Evolutionary conservation across 345 rosid genomes (phyloP).

Genomic region (Arabis hirsuta): DNA sequence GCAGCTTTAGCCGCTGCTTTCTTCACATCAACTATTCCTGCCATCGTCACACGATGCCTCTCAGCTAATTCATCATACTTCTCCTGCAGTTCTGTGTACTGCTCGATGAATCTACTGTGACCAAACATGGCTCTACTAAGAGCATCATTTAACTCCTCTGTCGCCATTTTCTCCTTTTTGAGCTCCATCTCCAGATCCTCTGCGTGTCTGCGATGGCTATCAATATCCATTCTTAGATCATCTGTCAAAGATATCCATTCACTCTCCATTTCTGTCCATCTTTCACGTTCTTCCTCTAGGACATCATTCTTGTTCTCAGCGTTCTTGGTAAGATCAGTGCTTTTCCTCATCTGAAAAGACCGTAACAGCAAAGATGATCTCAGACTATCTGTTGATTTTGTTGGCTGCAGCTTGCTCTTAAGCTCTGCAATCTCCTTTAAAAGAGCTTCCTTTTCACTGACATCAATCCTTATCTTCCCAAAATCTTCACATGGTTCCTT

Average conservation of each 20-base stretch:
- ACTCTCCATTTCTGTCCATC: slow-evolving; percentile 98
- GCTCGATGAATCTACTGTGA: slow-evolving; percentile 93
- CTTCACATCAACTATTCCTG: slow-evolving; percentile 85
- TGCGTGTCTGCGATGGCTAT: slow-evolving; percentile 65
- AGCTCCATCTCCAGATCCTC: slow-evolving; percentile 78
- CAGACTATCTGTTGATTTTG: slow-evolving; percentile 64
- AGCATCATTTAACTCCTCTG: slow-evolving; percentile 85
- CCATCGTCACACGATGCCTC: slow-evolving; percentile 75
- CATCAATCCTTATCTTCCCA: slow-evolving; percentile 48
- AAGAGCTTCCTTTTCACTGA: slow-evolving; percentile 76
- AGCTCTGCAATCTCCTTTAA: slow-evolving; percentile 75
- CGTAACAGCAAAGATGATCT: slow-evolving; percentile 75
- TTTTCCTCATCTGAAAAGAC: slow-evolving; percentile 69
- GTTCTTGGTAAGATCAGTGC: slow-evolving; percentile 44
- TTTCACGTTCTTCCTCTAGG: slow-evolving; percentile 73
- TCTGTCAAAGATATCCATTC: slow-evolving; percentile 98
- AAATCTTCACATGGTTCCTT: slow-evolving; percentile 56
- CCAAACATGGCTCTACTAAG: slow-evolving; percentile 81
- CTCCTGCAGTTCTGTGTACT: slow-evolving; percentile 87
- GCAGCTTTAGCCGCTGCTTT: slow-evolving; percentile 88
- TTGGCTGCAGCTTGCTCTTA: slow-evolving; percentile 64
- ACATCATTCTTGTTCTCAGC: slow-evolving; percentile 52
- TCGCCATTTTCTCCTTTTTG: slow-evolving; percentile 64
- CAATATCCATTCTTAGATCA: slow-evolving; percentile 84
- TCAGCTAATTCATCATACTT: slow-evolving; percentile 72